Evolutionary conservation across 2,329 filamentous ascomycete species (phyloP).

Genomic region (Coniosporium tulheliwenetii): DNA sequence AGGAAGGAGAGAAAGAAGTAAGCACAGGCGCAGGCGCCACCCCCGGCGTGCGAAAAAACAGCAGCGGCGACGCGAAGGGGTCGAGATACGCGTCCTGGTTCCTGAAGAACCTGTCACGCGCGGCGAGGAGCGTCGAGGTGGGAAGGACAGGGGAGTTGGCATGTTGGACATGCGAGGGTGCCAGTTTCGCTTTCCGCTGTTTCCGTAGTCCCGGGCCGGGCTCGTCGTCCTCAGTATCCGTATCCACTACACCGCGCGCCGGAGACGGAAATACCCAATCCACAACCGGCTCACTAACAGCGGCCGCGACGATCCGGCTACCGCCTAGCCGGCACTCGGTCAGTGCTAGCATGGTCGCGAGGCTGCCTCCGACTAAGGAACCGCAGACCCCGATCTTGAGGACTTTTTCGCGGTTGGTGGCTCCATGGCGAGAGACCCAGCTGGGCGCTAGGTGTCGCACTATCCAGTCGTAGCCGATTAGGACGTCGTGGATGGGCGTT

Average conservation of each 20-base stretch:
- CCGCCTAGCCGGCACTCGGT: conserved; percentile 30
- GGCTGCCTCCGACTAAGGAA: conserved; percentile 29
- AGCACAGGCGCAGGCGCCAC: conserved; percentile 8
- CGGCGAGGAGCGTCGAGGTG: conserved; percentile 12
- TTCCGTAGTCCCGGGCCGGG: conserved; percentile 2
- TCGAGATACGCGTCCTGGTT: conserved; percentile 29
- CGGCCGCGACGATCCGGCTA: conserved; percentile 26
- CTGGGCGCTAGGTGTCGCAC: conserved; percentile 2
- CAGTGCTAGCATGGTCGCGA: conserved; percentile 32
- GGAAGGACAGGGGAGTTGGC: conserved; percentile 14
- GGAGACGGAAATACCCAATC: conserved; percentile 27
- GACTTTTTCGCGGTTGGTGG: conserved; percentile 3
- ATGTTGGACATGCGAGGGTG: conserved; percentile 14
- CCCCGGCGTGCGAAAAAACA: conserved; percentile 33
- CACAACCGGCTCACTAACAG: conserved; percentile 29
- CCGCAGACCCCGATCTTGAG: conserved; percentile 28
- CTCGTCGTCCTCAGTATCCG: background rate
- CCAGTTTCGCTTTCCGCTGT: conserved; percentile 1
- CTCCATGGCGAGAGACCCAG: too few species aligned
- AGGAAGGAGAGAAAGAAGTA: background rate
- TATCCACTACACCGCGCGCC: conserved; percentile 7
- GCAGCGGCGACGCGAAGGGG: conserved; percentile 32
- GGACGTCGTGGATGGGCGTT: conserved; percentile 29
- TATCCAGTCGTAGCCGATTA: conserved; percentile 12
- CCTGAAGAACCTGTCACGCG: conserved; percentile 23